Evolutionary conservation across 306 rosid species (phyloP), one percentile per base, ranked within the genome.

Genomic region (Cicer arietinum): DNA sequence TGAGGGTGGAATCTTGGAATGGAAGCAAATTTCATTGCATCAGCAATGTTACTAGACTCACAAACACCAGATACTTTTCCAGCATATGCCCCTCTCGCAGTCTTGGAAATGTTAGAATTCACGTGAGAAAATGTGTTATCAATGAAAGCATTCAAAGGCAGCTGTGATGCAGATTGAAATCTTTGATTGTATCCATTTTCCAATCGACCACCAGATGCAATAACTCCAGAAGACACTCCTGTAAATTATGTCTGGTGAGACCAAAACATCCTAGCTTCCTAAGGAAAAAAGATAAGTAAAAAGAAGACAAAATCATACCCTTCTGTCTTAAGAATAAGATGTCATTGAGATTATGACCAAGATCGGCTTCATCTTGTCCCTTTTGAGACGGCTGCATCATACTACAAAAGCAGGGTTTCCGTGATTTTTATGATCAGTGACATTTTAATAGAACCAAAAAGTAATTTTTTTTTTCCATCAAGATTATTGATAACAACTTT

Each of bases 1-100:
- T 87, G 90, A 63, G 91, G 90, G 56, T 89, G 92, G 70, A 86
- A 81, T 75, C 76, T 62, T 0, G 90, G 81, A 77, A 87, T 25
- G 7, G 86, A 71, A 81, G 82, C 79, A 59, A 86, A 83, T 48
- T 81, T 83, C 63, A 81, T 74, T 56, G 83, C 90, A 64, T 90
- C 87, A 69, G 74, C 57, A 87, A 83, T 69, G 18, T 75, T 81
- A 67, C 70, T 80, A 52, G 89, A 60, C 62, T 86, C 90, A 7
- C 41, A 53, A 64, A 69, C 67, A 69, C 87, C 79, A 72, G 86
- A 71, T 53, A 51, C 73, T 66, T 80, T 77, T 56, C 76, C 88
- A 22, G 81, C 42, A 76, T 89, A 82, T 62, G 79, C 73, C 84
- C 85, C 87, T 85, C 88, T 77, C 68, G 82, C 63, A 0, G 81